Percentiles rank a stretch among this genome's conserved stretches.
Evolutionary conservation across 441 rosid species (phyloP).

Genomic region (Euphorbia neoarborescens): DNA sequence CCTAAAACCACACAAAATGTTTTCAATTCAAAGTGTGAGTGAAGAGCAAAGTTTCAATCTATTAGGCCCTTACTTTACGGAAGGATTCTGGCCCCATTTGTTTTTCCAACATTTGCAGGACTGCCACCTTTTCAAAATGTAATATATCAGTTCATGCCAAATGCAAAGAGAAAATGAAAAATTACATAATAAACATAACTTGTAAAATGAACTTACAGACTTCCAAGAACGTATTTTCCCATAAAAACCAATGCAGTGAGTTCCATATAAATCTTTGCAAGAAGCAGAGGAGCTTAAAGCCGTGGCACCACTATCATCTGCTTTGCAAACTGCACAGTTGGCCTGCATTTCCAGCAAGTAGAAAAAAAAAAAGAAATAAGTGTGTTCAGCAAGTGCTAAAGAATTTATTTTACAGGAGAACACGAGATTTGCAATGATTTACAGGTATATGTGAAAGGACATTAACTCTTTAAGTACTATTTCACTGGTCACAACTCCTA

Average conservation of each 20-base stretch:
- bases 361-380: not conserved
- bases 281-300: constrained; percentile 73
- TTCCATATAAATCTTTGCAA: constrained; percentile 83
- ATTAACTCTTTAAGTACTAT: not conserved
- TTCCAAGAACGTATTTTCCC: constrained; percentile 96
- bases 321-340: constrained; percentile 89
- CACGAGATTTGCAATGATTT: not conserved
- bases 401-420: constrained; percentile 1
- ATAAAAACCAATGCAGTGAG: constrained; percentile 71
- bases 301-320: constrained; percentile 86
- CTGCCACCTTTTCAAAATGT: constrained; percentile 57
- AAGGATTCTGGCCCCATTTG: constrained; percentile 99
- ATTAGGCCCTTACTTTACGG: constrained; percentile 56
- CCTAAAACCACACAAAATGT: not conserved
- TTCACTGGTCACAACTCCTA: not conserved
- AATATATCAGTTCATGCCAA: constrained; percentile 16
- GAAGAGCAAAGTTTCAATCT: constrained; percentile 13
- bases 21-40: not conserved
- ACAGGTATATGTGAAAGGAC: not conserved
- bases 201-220: constrained; percentile 58
- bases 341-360: constrained; percentile 49
- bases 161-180: not conserved
- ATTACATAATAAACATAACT: not conserved
- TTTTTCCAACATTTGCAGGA: constrained; percentile 97
- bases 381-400: not conserved